A percentile compares a stretch with the other conserved stretches of the same genome.
phyloP scores from a whole-genome alignment of 176 grass and related monocot species.

The Hsuehochloa calcarea region DNA sequence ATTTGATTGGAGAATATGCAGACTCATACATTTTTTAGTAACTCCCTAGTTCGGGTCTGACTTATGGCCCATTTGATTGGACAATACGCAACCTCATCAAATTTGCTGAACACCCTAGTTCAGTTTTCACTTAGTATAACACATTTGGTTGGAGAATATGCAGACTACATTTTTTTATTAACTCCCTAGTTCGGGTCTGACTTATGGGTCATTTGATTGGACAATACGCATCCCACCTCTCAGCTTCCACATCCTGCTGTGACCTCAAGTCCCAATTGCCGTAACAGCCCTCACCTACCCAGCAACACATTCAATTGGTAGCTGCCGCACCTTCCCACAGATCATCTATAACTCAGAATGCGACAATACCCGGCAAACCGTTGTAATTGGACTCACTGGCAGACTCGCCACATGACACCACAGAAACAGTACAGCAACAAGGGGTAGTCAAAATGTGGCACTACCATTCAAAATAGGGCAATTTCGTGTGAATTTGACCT shows the following conservation, averaged over 20 bases:
- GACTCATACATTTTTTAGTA: neutral
- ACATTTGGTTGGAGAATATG: neutral
- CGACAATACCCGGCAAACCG: neutral
- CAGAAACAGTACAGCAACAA: neutral
- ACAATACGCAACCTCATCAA: neutral
- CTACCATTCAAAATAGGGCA: neutral
- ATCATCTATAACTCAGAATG: neutral
- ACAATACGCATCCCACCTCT: neutral
- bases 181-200: neutral
- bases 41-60: neutral
- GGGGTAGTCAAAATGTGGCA: neutral
- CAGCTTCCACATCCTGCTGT: neutral
- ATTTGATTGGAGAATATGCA: neutral
- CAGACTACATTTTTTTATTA: neutral
- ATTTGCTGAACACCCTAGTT: neutral
- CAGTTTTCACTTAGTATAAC: neutral
- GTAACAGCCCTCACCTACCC: neutral
- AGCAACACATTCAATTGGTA: neutral
- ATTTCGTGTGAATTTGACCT: neutral
- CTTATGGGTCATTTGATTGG: neutral
- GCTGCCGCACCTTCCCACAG: neutral
- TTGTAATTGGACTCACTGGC: neutral
- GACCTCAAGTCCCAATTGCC: neutral
- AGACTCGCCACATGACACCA: neutral
- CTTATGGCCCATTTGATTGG: neutral